Evolutionary conservation across 1,284 basidiomycete genomes (phyloP).

Genomic region (Ceratobasidium sp.): DNA sequence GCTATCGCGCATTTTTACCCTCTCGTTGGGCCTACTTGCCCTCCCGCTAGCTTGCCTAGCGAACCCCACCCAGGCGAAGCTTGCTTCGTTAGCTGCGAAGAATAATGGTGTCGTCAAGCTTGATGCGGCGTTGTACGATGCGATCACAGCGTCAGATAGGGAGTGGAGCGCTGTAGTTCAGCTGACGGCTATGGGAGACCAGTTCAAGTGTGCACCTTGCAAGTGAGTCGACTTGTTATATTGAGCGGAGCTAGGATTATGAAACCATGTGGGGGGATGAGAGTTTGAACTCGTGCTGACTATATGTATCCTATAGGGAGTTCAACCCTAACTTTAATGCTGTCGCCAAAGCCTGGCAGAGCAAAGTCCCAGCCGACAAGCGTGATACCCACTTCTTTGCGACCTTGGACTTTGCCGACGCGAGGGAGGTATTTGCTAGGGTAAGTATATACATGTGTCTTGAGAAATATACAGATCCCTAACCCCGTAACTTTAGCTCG

Average conservation of each 20-base stretch:
- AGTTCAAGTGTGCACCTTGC: slow-evolving; percentile 82
- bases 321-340: slow-evolving; percentile 82
- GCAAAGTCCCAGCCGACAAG: slow-evolving; percentile 59
- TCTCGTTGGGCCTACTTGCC: slow-evolving; percentile 14
- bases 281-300: not conserved
- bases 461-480: not conserved
- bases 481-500: slow-evolving; percentile 56
- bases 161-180: slow-evolving; percentile 85
- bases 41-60: slow-evolving; percentile 27
- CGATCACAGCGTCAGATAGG: slow-evolving; percentile 73
- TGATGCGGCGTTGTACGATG: slow-evolving; percentile 73
- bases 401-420: slow-evolving; percentile 84
- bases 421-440: slow-evolving; percentile 76
- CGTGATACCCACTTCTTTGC: slow-evolving; percentile 88
- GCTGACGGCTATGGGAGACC: slow-evolving; percentile 81
- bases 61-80: slow-evolving; percentile 52
- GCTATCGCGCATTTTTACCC: slow-evolving; percentile 18
- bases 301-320: slow-evolving; percentile 57
- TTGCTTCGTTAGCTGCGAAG: slow-evolving; percentile 67
- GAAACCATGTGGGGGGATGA: not conserved
- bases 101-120: slow-evolving; percentile 80
- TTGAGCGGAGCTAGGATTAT: not conserved
- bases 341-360: slow-evolving; percentile 80
- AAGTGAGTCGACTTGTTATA: slow-evolving; percentile 55
- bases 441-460: slow-evolving; percentile 52